phyloP scores from a whole-genome alignment of 352 stramenopile genomes.

The Thalassiosira mediterranea region DNA sequence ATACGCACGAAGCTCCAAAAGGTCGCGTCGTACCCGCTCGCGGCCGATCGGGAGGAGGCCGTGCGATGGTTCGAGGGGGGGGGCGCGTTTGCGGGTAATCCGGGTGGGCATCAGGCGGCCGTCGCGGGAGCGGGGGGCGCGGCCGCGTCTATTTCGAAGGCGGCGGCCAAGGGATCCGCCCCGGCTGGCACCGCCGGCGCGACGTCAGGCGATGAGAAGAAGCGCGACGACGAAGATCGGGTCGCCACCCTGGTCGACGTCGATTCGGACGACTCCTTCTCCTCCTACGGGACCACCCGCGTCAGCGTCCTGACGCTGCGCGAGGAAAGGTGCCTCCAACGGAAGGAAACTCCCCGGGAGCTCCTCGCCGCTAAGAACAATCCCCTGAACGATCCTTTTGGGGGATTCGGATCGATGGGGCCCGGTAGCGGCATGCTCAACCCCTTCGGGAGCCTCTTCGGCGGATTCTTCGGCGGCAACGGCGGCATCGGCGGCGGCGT shows the following conservation, averaged over 20 bases:
- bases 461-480: constrained; percentile 37
- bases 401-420: constrained; percentile 28
- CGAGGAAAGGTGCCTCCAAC: constrained; percentile 17
- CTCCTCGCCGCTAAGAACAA: neutral
- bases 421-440: constrained; percentile 35
- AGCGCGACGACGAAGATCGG: no score
- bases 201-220: neutral
- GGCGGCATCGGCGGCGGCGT: constrained; percentile 2
- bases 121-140: neutral
- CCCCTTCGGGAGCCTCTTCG: constrained; percentile 47
- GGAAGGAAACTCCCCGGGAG: neutral
- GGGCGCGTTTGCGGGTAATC: neutral
- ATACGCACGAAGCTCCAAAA: constrained; percentile 36
- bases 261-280: constrained; percentile 22
- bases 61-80: constrained; percentile 34
- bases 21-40: constrained; percentile 40
- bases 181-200: no score
- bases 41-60: constrained; percentile 35
- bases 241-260: no score
- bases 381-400: constrained; percentile 39
- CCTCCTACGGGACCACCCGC: constrained; percentile 44
- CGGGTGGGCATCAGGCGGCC: no score
- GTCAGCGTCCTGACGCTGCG: constrained; percentile 43
- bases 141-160: no score
- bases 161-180: no score